Percentiles rank a stretch among this genome's conserved stretches.
Conservation (phyloP, 2,329 filamentous ascomycete genomes). For the Phaeosphaeria sp. region DNA sequence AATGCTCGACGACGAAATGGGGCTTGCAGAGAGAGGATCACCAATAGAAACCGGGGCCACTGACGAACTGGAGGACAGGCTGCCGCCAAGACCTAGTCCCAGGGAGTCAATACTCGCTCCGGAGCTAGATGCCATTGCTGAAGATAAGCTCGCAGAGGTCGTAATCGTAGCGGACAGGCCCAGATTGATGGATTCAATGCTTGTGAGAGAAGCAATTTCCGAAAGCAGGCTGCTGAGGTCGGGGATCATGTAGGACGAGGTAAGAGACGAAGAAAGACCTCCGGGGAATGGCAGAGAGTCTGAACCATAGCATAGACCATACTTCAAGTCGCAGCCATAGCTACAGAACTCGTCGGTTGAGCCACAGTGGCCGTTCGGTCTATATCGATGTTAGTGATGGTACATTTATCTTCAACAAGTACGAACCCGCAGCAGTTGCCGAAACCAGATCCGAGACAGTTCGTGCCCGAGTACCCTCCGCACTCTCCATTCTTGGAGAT, state of each 20-base stretch:
- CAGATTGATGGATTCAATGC: not conserved
- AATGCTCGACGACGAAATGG: not conserved
- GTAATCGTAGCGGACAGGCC: not conserved
- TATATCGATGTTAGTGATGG: not conserved
- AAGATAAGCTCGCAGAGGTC: not conserved
- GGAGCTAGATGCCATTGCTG: not conserved
- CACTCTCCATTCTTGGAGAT: not conserved
- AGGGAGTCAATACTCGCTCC: not conserved
- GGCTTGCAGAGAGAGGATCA: not conserved
- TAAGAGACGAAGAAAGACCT: not conserved
- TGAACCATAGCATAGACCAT: not conserved
- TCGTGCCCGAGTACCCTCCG: not conserved
- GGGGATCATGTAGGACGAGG: not conserved
- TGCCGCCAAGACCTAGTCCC: not conserved
- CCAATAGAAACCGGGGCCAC: not conserved
- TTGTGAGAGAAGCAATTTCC: not conserved
- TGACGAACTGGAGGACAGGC: not conserved
- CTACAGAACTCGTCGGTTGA: not conserved
- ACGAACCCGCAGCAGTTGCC: not conserved
- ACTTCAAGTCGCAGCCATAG: not conserved
- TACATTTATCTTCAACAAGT: not conserved
- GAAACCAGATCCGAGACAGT: not conserved
- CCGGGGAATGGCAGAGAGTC: not conserved
- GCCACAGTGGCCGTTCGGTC: not conserved
- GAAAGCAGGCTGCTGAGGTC: not conserved